Evolutionary conservation across 202 grass and related monocot species (phyloP), one percentile per base, ranked within the genome.

Genomic region (Musa balbisiana): DNA sequence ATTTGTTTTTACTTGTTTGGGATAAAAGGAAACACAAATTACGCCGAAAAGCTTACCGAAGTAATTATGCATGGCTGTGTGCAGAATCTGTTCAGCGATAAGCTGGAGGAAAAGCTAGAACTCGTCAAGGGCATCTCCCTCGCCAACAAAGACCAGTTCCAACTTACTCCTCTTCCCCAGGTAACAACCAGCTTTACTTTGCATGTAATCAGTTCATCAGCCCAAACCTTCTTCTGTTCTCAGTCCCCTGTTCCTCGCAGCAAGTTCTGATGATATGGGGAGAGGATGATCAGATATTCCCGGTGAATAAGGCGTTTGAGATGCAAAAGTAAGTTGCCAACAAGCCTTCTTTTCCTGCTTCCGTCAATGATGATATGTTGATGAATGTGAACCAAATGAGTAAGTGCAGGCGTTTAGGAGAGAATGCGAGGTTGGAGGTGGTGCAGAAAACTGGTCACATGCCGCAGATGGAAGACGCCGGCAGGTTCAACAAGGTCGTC

Each of bases 221-320:
- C 50, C 33, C 33, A 43, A 43, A 43, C 33, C 33, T 43, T 43
- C 33, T 43, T 3, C 0, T 23, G 12, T 67, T 29, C 33, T 43
- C 33, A 43, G 33, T 43, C 33, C 0, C 0, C 33, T 24, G n/a
- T 24, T 11, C 55, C 9, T 67, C 52, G 27, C 73, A 96, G 93
- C 82, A 96, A 54, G 90, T 96, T 80, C 22, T 92, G 2, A 81
- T 92, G 21, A 22, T 97, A 6, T 97, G 93, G 93, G 93, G 93
- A 74, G 88, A 92, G 73, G 69, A 92, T 0, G 93, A 96, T 43
- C 90, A 89, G 43, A 24, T 92, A 52, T 91, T 96, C 76, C 89
- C 85, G 2, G 10, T 92, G 6, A 87, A 85, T 4, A 96, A 92
- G 78, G 92, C 87, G 10, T 80, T 53, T n/a, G 75, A 83, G 56